Evolutionary conservation across 768 basidiomycete species (phyloP).

Genomic region (Atractiella rhizophila): DNA sequence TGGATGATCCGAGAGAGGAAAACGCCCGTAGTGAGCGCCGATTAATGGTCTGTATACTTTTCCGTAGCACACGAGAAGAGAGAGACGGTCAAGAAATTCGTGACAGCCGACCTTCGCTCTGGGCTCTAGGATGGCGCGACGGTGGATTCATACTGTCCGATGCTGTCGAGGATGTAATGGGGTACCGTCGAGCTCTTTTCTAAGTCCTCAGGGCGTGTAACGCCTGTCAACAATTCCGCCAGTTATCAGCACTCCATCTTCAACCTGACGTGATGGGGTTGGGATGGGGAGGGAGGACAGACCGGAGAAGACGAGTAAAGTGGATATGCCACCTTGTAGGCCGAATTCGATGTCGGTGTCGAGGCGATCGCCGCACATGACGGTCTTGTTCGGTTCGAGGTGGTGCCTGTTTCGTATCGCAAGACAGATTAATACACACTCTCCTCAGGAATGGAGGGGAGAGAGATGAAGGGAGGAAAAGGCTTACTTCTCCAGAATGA

Average conservation of each 20-base stretch:
- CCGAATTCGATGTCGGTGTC: constrained; percentile 93
- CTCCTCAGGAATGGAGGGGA: background rate
- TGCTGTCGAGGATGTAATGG: constrained; percentile 48
- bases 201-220: constrained; percentile 48
- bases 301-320: constrained; percentile 84
- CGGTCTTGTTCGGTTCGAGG: constrained; percentile 59
- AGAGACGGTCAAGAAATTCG: too few species aligned
- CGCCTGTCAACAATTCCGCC: constrained; percentile 29
- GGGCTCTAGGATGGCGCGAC: too few species aligned
- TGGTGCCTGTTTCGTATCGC: constrained; percentile 39
- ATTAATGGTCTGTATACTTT: too few species aligned
- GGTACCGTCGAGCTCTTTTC: constrained; percentile 51
- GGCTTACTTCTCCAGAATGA: constrained; percentile 50
- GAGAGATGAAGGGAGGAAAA: background rate
- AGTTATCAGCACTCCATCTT: background rate
- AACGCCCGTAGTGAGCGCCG: too few species aligned
- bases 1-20: too few species aligned
- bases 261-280: background rate
- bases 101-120: too few species aligned
- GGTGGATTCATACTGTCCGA: too few species aligned
- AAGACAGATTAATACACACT: background rate
- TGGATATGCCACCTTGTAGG: constrained; percentile 54
- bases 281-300: constrained; percentile 13
- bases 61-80: too few species aligned
- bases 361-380: constrained; percentile 90